Evolutionary conservation across 2,329 filamentous ascomycete species (phyloP).

Genomic region (Talaromyces sp.): DNA sequence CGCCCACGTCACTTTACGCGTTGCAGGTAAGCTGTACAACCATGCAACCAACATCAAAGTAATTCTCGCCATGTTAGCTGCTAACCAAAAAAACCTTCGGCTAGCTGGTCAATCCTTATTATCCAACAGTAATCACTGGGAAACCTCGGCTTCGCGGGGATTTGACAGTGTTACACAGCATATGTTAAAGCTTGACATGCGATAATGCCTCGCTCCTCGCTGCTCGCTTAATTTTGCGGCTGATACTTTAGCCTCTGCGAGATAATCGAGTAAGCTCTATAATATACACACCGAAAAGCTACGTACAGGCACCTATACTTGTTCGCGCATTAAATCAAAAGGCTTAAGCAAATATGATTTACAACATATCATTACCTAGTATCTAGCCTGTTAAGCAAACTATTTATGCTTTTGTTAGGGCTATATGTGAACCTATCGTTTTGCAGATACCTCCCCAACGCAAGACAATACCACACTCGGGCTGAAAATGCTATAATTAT

Average conservation of each 20-base stretch:
- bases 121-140: background rate
- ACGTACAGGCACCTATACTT: background rate
- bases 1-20: background rate
- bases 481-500: background rate
- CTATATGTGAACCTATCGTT: background rate
- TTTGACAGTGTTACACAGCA: no score
- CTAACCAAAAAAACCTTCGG: no score
- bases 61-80: no score
- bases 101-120: no score
- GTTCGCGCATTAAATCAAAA: background rate
- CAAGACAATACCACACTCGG: background rate
- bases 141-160: no score
- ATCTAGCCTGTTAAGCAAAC: background rate
- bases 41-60: background rate
- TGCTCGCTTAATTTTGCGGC: no score
- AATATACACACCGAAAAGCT: background rate
- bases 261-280: background rate
- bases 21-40: background rate
- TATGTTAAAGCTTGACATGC: no score
- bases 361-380: background rate
- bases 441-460: background rate
- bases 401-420: background rate
- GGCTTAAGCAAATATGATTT: background rate
- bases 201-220: no score
- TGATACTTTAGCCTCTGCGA: no score